Evolutionary conservation across 2,329 filamentous ascomycete species (phyloP), one percentile per base, ranked within the genome.

Genomic region (Chaetomium sp.): DNA sequence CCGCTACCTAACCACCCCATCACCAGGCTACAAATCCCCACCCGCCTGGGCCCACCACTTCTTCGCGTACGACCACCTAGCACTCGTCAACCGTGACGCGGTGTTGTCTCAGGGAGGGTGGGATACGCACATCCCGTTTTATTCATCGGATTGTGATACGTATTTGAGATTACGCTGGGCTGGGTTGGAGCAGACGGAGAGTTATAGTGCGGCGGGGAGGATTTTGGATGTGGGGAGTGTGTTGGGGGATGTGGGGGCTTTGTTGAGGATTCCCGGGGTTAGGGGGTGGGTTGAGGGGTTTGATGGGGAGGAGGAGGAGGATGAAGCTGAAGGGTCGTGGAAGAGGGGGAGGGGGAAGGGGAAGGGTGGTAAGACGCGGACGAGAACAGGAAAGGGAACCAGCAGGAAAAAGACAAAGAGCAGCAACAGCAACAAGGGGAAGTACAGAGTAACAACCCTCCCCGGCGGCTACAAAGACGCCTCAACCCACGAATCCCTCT

Each of bases 11-110:
- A 68, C 69, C 5, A 52, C 69, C 1, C 55, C 62, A 1, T 61
- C 64, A 1, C 70, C 32, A 67, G 70, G 8, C 65, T 68, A 2
- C 27, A 47, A 19, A 11, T 9, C 3, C 9, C 43, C 43, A 4
- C 37, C 37, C 37, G 37, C 37, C 5, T 84, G 80, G 80, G 79
- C 71, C 0, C 68, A 76, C 56, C 74, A 74, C 36, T 80, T 81
- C 68, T 84, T 82, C 66, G 72, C 76, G n/a, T 84, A 82, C 68
- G 80, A 84, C 66, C 76, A 79, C 60, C 71, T 85, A 2, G 74
- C 79, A 0, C 70, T 83, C 1, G 78, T 84, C 47, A 81, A 84
- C 62, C 76, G 76, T 12, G 70, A 68, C 32, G 76, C 79, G 0
- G 76, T 77, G 62, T 71, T 76, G 53, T 71, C 73, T 41, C 71